Evolutionary conservation across 1,284 basidiomycete species (phyloP).

Genomic region (Anthracocystis panici-leucophaei): DNA sequence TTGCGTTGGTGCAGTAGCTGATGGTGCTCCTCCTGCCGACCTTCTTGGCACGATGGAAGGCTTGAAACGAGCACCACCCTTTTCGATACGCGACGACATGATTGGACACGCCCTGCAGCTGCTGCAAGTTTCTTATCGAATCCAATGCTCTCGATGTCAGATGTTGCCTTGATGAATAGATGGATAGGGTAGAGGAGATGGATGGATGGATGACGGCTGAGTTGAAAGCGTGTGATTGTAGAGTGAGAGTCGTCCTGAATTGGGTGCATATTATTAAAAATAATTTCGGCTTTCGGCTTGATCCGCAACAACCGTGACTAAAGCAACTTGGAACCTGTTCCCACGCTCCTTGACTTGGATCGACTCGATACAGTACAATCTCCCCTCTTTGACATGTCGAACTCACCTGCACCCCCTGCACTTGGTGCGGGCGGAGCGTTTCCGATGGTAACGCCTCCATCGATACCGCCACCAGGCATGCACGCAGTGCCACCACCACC

Average conservation of each 20-base stretch:
- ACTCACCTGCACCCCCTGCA: constrained; percentile 24
- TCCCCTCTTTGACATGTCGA: constrained; percentile 14
- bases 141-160: neutral
- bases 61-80: constrained; percentile 53
- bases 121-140: neutral
- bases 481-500: constrained; percentile 23
- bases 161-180: too few species aligned
- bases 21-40: constrained; percentile 17
- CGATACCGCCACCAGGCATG: constrained; percentile 35
- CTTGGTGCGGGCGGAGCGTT: constrained; percentile 9
- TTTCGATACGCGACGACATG: constrained; percentile 58
- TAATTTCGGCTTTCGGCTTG: constrained; percentile 20
- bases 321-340: neutral
- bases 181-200: neutral
- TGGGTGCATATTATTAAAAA: too few species aligned
- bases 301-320: neutral
- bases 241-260: too few species aligned
- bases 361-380: neutral
- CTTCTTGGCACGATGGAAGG: constrained; percentile 50
- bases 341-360: neutral
- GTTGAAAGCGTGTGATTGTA: constrained; percentile 11
- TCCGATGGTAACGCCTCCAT: constrained; percentile 11
- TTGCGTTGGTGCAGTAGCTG: neutral
- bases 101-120: neutral
- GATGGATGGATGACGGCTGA: constrained; percentile 23